Base-by-base conservation (phyloP, 192 early-diverging fungal genomes). In the Neocallimastix lanati region DNA sequence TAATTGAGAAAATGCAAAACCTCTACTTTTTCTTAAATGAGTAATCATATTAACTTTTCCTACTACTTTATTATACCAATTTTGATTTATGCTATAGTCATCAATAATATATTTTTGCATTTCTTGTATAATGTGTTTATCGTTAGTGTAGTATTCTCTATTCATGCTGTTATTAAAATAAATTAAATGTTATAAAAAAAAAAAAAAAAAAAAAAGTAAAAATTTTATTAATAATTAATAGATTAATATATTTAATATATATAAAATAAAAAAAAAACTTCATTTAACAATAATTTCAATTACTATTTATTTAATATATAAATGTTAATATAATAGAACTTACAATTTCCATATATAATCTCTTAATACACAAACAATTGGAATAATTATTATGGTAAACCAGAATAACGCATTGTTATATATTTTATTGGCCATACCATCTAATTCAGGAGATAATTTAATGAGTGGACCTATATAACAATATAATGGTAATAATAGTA, bases 21-120 rank as follows among this genome's bases (percentile, higher is more conserved):
- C 98, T 29, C 96, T 89, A 81, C 91, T 96, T 30, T 94, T 86
- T 82, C 95, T 95, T 21, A 98, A 85, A 30, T 96, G 88, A 87
- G 98, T 96, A 77, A 95, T 93, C 81, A 92, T 86, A 18, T 93
- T 89, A 4, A 96, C 96, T 88, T 99, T 99, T 87, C 96, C 92
- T 21, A 99, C 96, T 5, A 95, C 96, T 85, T 99, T 96, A 80
- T 93, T 88, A 94, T 98, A 99, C 78, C 93, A 90, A 83, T 98
- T 96, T 94, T 96, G 95, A 37, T 96, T 88, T 50, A 96, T 95
- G 36, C 96, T 90, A 82, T 96, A 96, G 83, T 99, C 98, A 28
- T 95, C 96, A 78, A 99, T 94, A 85, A 98, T 98, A 89, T 93
- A 95, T 86, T 97, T 98, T 85, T 98, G 94, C 81, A 99, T 99